A percentile compares a stretch with the other conserved stretches of the same genome.
Conservation (phyloP, 768 basidiomycete genomes). For the Boletus rubescentipes region DNA sequence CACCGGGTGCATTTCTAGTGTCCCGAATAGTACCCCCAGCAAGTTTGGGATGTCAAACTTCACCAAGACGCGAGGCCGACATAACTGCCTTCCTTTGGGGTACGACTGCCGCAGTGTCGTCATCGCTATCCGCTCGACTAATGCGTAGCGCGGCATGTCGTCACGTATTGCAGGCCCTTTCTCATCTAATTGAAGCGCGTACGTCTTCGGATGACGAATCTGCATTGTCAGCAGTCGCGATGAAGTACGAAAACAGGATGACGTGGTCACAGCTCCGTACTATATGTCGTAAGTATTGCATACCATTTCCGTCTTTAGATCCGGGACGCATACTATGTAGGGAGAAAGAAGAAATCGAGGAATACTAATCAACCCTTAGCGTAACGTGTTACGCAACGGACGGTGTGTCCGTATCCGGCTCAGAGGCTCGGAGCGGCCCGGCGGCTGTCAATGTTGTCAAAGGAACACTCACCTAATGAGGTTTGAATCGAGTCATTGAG, state of each 20-base stretch:
- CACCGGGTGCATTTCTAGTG: background rate
- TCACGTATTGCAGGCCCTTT: too few relatives aligned
- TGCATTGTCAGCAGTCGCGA: background rate
- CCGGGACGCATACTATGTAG: background rate
- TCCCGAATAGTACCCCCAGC: background rate
- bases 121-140: background rate
- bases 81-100: conserved; percentile 1
- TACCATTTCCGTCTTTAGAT: background rate
- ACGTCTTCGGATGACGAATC: background rate
- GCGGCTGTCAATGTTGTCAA: too few relatives aligned
- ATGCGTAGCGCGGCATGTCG: background rate
- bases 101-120: background rate
- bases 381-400: too few relatives aligned
- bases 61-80: conserved; percentile 2
- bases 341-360: conserved; percentile 14
- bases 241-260: conserved; percentile 18
- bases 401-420: too few relatives aligned
- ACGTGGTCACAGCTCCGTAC: background rate
- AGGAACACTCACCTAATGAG: too few relatives aligned
- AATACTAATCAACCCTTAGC: too few relatives aligned
- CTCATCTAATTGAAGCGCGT: background rate
- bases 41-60: conserved; percentile 9
- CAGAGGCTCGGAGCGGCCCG: too few relatives aligned
- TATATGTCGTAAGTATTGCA: background rate
- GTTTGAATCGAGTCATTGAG: too few relatives aligned